Evolutionary conservation across 2,329 filamentous ascomycete species (phyloP), one percentile per base, ranked within the genome.

Genomic region (Colletotrichum sublineola): DNA sequence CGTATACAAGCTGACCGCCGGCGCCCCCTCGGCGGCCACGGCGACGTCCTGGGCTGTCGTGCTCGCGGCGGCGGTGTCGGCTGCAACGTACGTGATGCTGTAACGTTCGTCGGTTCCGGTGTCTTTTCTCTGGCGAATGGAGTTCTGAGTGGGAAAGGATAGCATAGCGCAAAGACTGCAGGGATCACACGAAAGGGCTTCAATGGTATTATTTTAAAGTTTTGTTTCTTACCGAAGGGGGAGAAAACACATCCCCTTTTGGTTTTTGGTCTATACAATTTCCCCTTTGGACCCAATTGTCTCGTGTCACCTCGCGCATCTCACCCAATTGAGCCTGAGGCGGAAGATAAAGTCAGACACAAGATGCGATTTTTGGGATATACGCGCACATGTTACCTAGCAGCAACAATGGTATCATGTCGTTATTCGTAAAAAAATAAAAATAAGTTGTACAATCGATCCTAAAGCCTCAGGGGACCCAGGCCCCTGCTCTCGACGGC

Each of bases 401-500:
- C 50, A 60, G n/a, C 44, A 46, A 63, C 44, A 46, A 63, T 55
- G 53, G 53, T 60, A 72, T 72, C 69, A 46, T 60, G 53, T 57
- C 71, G 60, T 74, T 20, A 61, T 38, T 68, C 63, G 58, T 68
- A 33, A 68, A 46, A n/a, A 48, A 11, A 40, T 9, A 11, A 40
- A 40, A 40, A 40, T 24, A 40, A 48, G 64, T 46, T 56, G 20
- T 64, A 14, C n/a, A 36, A 40, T 2, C 12, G 62, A 8, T 40
- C 38, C 78, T 75, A 85, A 73, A 91, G 83, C 68, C 86, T 84
- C 80, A 92, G 82, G 14, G 81, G 80, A 24, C 86, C 88, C 71
- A 93, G 78, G 0, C 91, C 91, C 73, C 91, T 84, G 62, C 87
- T 80, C 75, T 77, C 79, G 33, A 92, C 85, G 8, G 90, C 91